Base-by-base conservation (phyloP, 2,329 filamentous ascomycete species). In the Botrytis medusae region DNA sequence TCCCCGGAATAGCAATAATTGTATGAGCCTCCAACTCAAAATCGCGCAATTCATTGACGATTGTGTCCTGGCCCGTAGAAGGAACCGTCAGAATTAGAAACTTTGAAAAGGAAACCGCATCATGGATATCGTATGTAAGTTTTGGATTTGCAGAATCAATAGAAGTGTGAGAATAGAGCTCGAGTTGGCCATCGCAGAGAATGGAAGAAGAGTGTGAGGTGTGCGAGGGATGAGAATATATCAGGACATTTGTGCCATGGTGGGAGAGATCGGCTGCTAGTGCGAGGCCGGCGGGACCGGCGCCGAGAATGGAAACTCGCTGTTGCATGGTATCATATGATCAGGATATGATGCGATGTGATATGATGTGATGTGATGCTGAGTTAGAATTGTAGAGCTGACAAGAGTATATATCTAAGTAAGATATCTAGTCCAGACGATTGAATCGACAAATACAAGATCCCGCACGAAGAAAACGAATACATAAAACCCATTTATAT, bases 191-290 rank as follows among this genome's bases (percentile, higher is more conserved):
- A 48, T 61, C 67, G 3, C 51, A 22, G 14, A 75, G 22, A 22
- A 75, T 25, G 4, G 60, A 22, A 32, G 32, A 62, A 25, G 74
- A 64, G 14, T 75, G 74, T 9, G 51, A 60, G n/a, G 37, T 37
- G n/a, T 75, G 74, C 6, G 32, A 46, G 20, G 74, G 74, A 44
- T 75, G 74, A 4, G 74, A 74, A 42, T 75, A 75, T 2, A 75
- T 18, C 16, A 75, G n/a, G 10, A 74, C 64, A 25, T 44, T 62
- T 25, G 42, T 71, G 42, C 72, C 74, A n/a, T 57, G 72, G 37
- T 32, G 59, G 22, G 61, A n/a, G 64, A 75, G 74, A 51, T 75
- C 74, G 22, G 74, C 69, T 20, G 72, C 72, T 6, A 75, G 72
- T 2, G 74, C 74, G 61, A 75, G 72, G 5, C 74, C 74, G 14